phyloP scores from a whole-genome alignment of 2,329 filamentous ascomycete species.

The Diplodia corticola region DNA sequence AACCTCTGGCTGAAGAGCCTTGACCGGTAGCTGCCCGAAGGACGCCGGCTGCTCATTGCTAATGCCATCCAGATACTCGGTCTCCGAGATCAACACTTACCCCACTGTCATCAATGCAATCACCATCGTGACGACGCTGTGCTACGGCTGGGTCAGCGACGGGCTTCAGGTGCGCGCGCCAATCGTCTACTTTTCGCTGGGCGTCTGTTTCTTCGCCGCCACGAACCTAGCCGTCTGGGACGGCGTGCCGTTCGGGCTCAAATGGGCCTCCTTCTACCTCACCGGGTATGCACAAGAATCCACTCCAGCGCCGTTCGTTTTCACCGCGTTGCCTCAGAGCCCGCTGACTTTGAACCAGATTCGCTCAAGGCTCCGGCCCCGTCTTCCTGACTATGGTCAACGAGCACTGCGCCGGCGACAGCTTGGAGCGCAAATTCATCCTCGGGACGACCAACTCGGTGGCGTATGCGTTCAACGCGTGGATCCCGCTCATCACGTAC shows the following conservation, averaged over 20 bases:
- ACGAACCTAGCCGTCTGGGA: constrained; percentile 9
- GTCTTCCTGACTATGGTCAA: constrained; percentile 18
- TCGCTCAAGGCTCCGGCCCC: constrained; percentile 7
- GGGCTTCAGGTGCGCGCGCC: constrained; percentile 1
- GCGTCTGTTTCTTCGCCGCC: constrained; percentile 13
- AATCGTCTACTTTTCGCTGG: constrained; percentile 13
- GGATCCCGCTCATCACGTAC: constrained; percentile 18
- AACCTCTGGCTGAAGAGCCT: constrained; percentile 17
- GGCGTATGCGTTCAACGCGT: constrained; percentile 14
- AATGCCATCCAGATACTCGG: constrained; percentile 41
- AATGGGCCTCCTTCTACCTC: constrained; percentile 14
- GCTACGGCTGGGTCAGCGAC: constrained; percentile 9
- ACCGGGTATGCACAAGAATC: not conserved
- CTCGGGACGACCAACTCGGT: constrained; percentile 13
- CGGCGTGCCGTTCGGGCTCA: constrained; percentile 3
- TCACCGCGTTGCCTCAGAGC: too few species aligned
- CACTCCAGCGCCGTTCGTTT: too few species aligned
- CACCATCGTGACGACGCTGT: constrained; percentile 52
- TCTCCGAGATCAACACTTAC: constrained; percentile 52
- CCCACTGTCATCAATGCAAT: constrained; percentile 59
- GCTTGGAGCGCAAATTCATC: constrained; percentile 17
- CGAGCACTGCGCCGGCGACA: constrained; percentile 1
- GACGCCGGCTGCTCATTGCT: not conserved
- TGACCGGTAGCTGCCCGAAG: not conserved
- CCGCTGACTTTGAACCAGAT: not conserved